Base-by-base conservation (phyloP, 257 asterid species). In the Paulownia fortunei region DNA sequence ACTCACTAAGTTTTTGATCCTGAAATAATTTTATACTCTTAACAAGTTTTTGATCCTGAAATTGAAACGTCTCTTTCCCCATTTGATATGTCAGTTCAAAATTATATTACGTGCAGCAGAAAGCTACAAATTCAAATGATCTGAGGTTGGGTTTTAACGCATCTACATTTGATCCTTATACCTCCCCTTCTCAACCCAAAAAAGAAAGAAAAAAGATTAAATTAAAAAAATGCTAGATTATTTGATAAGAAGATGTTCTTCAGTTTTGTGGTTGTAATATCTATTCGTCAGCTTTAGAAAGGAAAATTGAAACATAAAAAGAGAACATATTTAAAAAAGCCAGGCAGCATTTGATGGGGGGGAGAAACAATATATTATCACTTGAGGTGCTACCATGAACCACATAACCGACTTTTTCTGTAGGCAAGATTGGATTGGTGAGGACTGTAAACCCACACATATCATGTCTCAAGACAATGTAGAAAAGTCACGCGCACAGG, bases 401-500 rank as follows among this genome's bases (percentile, higher is more conserved):
- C 69, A 46, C 21, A 44, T 12, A 12, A 46, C 7, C 59, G 12
- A 69, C 62, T 49, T 23, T 54, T 19, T 21, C 3, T 23, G 37
- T 46, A 46, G 59, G 60, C 41, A 63, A 41, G 39, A 15, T 12
- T 46, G 60, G 15, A 56, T 26, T 5, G 73, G 73, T 42, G 42
- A 44, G 16, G 60, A 23, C 42, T 44, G 15, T 26, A 2, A 10
- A 66, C 12, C 76, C 69, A 77, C 77, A 60, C 49, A n/a, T n/a
- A 60, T 46, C 23, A 26, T 26, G 27, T 66, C 47, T 66, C 26
- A 10, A 34, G 34, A 69, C 69, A 69, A 58, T 44, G 63, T 69
- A 47, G 21, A 60, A 47, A 77, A 42, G 64, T 24, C 41, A 68
- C 47, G 77, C 82, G 82, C 72, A 49, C 56, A 58, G 34, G 7